A percentile compares a stretch with the other conserved stretches of the same genome.
Evolutionary conservation across 164 flowering plant species (phyloP).

Genomic region (Euptelea pleiosperma): DNA sequence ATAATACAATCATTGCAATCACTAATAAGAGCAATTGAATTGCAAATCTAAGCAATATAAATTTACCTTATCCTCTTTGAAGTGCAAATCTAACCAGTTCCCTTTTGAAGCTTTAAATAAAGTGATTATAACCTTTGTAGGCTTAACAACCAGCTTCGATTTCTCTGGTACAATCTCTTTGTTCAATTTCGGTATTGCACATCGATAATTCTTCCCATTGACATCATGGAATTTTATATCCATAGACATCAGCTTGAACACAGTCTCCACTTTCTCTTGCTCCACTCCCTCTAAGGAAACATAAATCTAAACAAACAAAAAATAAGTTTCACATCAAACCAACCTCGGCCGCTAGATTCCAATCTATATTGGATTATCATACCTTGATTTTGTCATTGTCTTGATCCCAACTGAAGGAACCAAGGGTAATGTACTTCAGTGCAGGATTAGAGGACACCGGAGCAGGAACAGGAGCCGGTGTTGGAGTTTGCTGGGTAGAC

Average conservation of each 20-base stretch:
- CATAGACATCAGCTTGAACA: slow-evolving; percentile 60
- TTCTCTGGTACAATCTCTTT: slow-evolving; percentile 79
- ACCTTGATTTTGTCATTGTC: slow-evolving; percentile 92
- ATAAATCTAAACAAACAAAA: slow-evolving; percentile 46
- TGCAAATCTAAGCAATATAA: no score
- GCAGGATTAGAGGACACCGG: slow-evolving; percentile 33
- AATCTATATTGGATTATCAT: background rate
- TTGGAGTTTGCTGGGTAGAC: slow-evolving; percentile 18
- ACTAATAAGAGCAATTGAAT: background rate
- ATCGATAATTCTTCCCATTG: slow-evolving; percentile 80
- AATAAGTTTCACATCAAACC: background rate
- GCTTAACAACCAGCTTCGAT: slow-evolving; percentile 73
- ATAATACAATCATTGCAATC: background rate
- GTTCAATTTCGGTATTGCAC: slow-evolving; percentile 71
- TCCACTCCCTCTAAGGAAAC: slow-evolving; percentile 75
- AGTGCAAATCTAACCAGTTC: slow-evolving; percentile 83
- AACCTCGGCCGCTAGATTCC: background rate
- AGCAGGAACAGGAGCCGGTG: slow-evolving; percentile 28
- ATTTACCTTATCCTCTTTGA: slow-evolving; percentile 89
- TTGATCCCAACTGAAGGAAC: slow-evolving; percentile 97
- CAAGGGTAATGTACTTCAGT: slow-evolving; percentile 50
- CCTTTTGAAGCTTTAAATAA: slow-evolving; percentile 80
- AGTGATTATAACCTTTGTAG: slow-evolving; percentile 62
- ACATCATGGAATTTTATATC: slow-evolving; percentile 85
- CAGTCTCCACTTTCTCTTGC: slow-evolving; percentile 68